Evolutionary conservation across 2,329 filamentous ascomycete genomes (phyloP), one percentile per base, ranked within the genome.

Genomic region (Geosmithia morbida): DNA sequence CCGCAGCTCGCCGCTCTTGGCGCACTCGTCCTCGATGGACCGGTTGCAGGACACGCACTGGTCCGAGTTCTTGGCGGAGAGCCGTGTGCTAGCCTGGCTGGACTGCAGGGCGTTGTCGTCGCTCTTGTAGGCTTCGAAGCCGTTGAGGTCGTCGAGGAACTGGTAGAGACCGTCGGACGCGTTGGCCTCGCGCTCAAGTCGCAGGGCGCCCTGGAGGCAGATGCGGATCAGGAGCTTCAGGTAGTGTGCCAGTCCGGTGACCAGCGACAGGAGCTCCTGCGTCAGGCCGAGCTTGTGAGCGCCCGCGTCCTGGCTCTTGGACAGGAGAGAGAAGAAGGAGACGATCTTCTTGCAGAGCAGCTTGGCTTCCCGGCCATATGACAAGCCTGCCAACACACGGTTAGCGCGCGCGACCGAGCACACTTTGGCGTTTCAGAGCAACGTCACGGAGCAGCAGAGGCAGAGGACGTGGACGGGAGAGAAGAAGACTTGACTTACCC

Each of bases 311-410:
- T 97, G 90, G 1, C 89, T 92, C 63, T 95, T 95, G 6, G 90
- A 94, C 8, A 98, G 73, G 17, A 98, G 71, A 13, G 88, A 88
- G 63, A 98, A 98, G 70, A 98, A 98, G 22, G 90, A 87, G 6
- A 98, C 92, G 48, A 98, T 94, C 66, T 98, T 98, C 66, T 98
- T 98, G 72, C 92, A 98, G n/a, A 98, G 77, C 46, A 98, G 74
- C 66, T 98, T 98, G n/a, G 92, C 86, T 68, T 98, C 92, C 57
- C 92, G 81, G 17, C 85, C 85, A 61, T 97, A 98, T 10, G 88
- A 87, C 51, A 98, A 74, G 52, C 85, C 88, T 85, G 60, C 18
- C 7, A 42, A 10, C 17, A 41, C 22, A 33, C 30, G 20, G 42
- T 41, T 29, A 44, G 46, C 42, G n/a, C 11, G 19, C n/a, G n/a